Evolutionary conservation across 208 protist species (phyloP), one percentile per base, ranked within the genome.

Genomic region (Vickermania ingenoplastis): DNA sequence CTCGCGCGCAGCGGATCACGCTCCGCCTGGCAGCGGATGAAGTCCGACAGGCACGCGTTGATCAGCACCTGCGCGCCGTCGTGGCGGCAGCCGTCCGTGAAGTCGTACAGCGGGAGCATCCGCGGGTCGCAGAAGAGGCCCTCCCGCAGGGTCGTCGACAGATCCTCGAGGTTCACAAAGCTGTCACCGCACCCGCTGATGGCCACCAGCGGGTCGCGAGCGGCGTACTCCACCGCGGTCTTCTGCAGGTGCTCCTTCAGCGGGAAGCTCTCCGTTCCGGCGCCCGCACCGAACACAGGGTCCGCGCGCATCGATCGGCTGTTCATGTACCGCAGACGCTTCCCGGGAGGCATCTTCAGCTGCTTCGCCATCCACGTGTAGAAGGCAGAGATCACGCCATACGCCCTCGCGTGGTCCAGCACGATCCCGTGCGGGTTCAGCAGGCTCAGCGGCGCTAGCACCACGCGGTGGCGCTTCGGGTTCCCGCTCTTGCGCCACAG

Each of bases 41-140:
- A 94, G 72, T 96, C 89, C 2, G 75, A 71, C 30, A 91, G 48
- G 53, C 83, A 90, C 24, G 83, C 87, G 68, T 92, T 96, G 31
- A 96, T 89, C 52, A 92, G 75, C 63, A 96, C 71, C 68, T 93
- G 83, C 36, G 75, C 71, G 23, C 82, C 77, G 59, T 92, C 85
- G 62, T 93, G 84, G 48, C 86, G 69, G 70, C 84, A 88, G 64
- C 84, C 80, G 63, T 96, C 89, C 7, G 62, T 75, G 31, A 92
- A 36, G 76, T 96, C 89, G 31, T 90, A 49, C 25, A 88, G 58
- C 14, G 89, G 89, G 57, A 96, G 69, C 65, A 91, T 67, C 41
- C 72, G 71, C 23, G 75, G 77, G 61, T 96, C 89, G 60, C 84
- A 86, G 76, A 84, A 89, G 36, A 96, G 79, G 25, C 81, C 81